phyloP scores from a whole-genome alignment of 2,329 filamentous ascomycete genomes.

The Epichloe elymi region DNA sequence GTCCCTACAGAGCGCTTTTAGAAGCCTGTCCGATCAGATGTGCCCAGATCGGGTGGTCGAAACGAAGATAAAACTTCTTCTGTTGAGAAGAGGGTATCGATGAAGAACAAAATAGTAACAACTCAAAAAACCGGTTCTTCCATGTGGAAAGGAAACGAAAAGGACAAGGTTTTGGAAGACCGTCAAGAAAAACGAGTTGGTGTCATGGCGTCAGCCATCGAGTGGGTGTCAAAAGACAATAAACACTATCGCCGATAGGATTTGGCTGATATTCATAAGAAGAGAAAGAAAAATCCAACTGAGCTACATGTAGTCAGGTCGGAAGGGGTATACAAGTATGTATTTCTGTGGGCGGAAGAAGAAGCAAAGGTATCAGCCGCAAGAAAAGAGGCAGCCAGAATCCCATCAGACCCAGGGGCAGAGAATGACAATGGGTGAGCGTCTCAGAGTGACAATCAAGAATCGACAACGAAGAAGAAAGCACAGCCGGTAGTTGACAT shows the following conservation, averaged over 20 bases:
- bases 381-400: neutral
- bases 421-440: neutral
- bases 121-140: neutral
- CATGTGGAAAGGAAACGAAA: neutral
- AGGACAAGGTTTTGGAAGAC: neutral
- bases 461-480: constrained; percentile 3
- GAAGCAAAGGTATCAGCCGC: neutral
- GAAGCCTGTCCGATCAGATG: neutral
- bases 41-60: neutral
- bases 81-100: constrained; percentile 12
- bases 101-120: constrained; percentile 2
- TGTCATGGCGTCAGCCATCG: neutral
- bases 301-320: neutral
- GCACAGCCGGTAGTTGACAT: neutral
- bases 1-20: constrained; percentile 3
- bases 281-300: constrained; percentile 8
- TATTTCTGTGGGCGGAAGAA: neutral
- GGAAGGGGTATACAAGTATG: constrained; percentile 8
- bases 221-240: constrained; percentile 13
- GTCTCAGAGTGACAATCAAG: neutral
- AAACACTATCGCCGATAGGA: constrained; percentile 22
- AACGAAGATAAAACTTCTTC: constrained; percentile 1
- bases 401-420: neutral
- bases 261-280: constrained; percentile 15
- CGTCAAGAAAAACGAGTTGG: neutral